These are phyloP conservation scores for Lepidium sativum DNA, from an alignment of 345 rosid species.

Conservation along the genomic window DNA sequence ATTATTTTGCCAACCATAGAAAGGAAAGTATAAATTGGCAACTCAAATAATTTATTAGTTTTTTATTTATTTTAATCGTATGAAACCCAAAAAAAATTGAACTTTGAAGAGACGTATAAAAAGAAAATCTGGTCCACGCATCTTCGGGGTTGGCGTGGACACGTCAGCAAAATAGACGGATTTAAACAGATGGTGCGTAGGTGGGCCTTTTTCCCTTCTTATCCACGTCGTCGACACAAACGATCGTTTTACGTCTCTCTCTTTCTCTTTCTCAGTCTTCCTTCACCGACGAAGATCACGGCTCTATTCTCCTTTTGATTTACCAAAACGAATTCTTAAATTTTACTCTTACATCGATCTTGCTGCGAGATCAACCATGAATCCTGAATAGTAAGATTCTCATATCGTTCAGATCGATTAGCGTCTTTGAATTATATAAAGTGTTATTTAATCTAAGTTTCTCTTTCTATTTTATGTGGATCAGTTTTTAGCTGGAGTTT, in stretches of 20 bases:
- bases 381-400: conserved; percentile 79
- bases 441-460: neutral
- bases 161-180: conserved; percentile 17
- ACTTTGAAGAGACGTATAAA: too few species aligned
- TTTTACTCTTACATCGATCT: conserved; percentile 5
- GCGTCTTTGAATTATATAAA: neutral
- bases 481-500: neutral
- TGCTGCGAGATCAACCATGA: conserved; percentile 45
- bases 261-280: conserved; percentile 9
- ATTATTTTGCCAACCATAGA: too few species aligned
- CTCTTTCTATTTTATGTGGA: neutral
- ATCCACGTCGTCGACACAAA: conserved; percentile 25
- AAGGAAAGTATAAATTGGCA: too few species aligned
- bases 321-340: neutral
- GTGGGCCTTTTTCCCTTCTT: conserved; percentile 8
- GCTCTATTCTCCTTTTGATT: conserved; percentile 6
- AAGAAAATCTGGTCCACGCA: conserved; percentile 19
- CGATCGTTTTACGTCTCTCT: conserved; percentile 11
- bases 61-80: too few species aligned
- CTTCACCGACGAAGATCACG: conserved; percentile 29
- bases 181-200: conserved; percentile 12
- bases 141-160: conserved; percentile 17
- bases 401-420: conserved; percentile 2
- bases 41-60: too few species aligned
- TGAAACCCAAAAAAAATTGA: too few species aligned